phyloP scores from a whole-genome alignment of 2,329 filamentous ascomycete genomes.

The Nigrograna mackinnonii region DNA sequence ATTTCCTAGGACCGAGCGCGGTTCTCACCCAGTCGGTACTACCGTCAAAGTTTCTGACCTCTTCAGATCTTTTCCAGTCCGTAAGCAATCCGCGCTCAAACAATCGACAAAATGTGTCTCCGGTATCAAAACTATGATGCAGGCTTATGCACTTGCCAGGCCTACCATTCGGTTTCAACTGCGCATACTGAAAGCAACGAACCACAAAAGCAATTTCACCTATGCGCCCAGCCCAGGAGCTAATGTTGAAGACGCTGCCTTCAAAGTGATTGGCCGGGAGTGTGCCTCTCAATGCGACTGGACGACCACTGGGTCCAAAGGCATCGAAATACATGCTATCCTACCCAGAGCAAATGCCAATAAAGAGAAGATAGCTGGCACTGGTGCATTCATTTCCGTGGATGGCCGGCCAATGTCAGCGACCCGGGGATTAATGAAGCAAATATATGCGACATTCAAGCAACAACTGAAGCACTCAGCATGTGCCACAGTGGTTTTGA shows the following conservation, averaged over 20 bases:
- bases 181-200: slow-evolving; percentile 59
- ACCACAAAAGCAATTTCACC: slow-evolving; percentile 59
- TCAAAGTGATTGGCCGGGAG: slow-evolving; percentile 65
- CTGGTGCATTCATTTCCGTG: slow-evolving; percentile 65
- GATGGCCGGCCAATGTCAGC: slow-evolving; percentile 68
- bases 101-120: slow-evolving; percentile 60
- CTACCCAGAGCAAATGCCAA: slow-evolving; percentile 58
- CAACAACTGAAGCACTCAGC: slow-evolving; percentile 47
- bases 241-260: slow-evolving; percentile 60
- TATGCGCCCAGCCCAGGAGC: slow-evolving; percentile 62
- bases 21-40: slow-evolving; percentile 68
- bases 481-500: slow-evolving; percentile 31
- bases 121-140: slow-evolving; percentile 63
- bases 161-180: slow-evolving; percentile 65
- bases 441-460: slow-evolving; percentile 59
- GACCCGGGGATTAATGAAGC: slow-evolving; percentile 61
- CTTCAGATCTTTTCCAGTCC: slow-evolving; percentile 65
- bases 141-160: slow-evolving; percentile 68
- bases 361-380: slow-evolving; percentile 41
- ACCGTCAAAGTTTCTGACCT: slow-evolving; percentile 65
- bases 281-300: slow-evolving; percentile 59
- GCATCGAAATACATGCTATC: slow-evolving; percentile 59
- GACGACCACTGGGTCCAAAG: slow-evolving; percentile 37
- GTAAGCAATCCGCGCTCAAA: slow-evolving; percentile 62
- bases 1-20: slow-evolving; percentile 24